Evolutionary conservation across 768 basidiomycete species (phyloP).

Genomic region (Lactarius hatsudake): DNA sequence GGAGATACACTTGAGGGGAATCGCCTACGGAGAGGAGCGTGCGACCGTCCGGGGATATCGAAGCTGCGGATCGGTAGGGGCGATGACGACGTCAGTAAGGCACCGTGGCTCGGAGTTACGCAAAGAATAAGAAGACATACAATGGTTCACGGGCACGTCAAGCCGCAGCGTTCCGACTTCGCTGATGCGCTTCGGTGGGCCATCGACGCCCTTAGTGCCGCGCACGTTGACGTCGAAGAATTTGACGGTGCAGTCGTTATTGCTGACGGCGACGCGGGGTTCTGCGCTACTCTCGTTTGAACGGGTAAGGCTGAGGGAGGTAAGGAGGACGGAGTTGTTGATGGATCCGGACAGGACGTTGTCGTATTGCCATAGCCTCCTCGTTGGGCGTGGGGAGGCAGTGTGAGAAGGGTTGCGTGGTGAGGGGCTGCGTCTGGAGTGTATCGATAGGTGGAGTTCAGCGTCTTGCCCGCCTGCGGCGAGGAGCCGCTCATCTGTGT

Average conservation of each 20-base stretch:
- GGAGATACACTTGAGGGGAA: slow-evolving; percentile 80
- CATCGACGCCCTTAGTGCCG: slow-evolving; percentile 33
- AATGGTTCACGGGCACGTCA: slow-evolving; percentile 77
- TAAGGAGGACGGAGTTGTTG: slow-evolving; percentile 75
- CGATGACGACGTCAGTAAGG: slow-evolving; percentile 10
- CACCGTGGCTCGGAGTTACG: neutral
- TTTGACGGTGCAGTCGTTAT: slow-evolving; percentile 81
- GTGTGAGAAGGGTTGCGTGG: slow-evolving; percentile 14
- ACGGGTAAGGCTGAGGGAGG: slow-evolving; percentile 57
- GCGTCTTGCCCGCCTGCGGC: slow-evolving; percentile 74
- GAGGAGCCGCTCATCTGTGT: slow-evolving; percentile 55
- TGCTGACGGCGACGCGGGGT: slow-evolving; percentile 77
- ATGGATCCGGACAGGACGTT: slow-evolving; percentile 61
- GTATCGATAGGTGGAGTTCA: slow-evolving; percentile 64
- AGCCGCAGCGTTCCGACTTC: slow-evolving; percentile 55
- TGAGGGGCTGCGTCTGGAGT: slow-evolving; percentile 29
- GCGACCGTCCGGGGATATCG: slow-evolving; percentile 84
- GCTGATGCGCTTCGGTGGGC: slow-evolving; percentile 41
- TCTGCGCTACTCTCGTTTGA: slow-evolving; percentile 65
- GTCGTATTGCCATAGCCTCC: slow-evolving; percentile 52
- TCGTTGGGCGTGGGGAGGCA: slow-evolving; percentile 19
- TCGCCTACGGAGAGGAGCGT: slow-evolving; percentile 90
- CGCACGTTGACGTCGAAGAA: slow-evolving; percentile 73
- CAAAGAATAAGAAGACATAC: slow-evolving; percentile 43
- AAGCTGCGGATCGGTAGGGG: slow-evolving; percentile 49